Evolutionary conservation across 225 moss, liverwort and hornwort genomes (phyloP).

Genomic region (Antitrichia curtipendula): DNA sequence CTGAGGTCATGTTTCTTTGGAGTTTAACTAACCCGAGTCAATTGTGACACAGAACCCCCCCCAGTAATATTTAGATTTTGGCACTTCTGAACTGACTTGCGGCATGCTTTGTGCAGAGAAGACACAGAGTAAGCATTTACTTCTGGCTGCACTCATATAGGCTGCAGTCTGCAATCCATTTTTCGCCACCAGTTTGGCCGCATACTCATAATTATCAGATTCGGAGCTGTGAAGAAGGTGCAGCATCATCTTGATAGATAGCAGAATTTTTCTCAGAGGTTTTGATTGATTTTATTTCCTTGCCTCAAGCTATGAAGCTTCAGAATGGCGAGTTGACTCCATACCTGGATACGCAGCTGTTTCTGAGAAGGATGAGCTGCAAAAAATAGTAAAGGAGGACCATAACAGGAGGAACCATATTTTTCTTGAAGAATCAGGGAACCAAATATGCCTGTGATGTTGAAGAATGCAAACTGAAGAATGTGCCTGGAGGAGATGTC

Average conservation of each 20-base stretch:
- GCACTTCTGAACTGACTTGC: neutral
- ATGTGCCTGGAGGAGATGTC: neutral
- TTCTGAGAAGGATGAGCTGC: neutral
- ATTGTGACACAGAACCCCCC: neutral
- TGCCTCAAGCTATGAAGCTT: constrained; percentile 4
- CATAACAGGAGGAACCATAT: neutral
- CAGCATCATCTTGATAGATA: neutral
- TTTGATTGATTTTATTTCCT: constrained; percentile 1
- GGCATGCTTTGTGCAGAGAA: constrained; percentile 7
- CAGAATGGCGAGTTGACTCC: neutral
- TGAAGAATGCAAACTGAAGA: neutral
- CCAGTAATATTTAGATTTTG: neutral
- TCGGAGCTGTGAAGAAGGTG: neutral
- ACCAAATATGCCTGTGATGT: neutral
- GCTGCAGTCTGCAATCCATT: neutral
- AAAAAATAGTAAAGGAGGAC: neutral
- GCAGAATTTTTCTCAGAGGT: neutral
- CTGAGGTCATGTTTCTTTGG: neutral
- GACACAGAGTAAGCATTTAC: neutral
- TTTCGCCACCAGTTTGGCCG: constrained; percentile 2
- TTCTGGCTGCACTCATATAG: neutral
- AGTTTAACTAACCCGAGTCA: neutral
- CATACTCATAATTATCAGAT: neutral
- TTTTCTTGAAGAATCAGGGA: neutral
- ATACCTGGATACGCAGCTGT: neutral